Conservation (phyloP, 169 alveolate genomes). For the Eimeria sp. region DNA sequence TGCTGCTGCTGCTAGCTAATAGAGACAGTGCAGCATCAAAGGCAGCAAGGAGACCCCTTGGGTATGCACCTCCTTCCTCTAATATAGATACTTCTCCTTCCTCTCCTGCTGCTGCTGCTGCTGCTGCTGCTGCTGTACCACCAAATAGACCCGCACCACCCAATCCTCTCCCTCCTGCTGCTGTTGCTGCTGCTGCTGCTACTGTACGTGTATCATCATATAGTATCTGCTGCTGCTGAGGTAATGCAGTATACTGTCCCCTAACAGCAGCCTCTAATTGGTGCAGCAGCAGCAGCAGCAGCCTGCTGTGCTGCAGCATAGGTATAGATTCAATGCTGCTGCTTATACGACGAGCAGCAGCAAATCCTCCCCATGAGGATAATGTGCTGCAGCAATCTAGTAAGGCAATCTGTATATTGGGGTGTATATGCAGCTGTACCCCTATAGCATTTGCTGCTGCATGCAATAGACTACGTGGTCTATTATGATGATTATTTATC, state of each 20-base stretch:
- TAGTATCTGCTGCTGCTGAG: constrained; percentile 66
- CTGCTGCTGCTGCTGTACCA: neutral
- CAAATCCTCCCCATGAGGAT: constrained; percentile 60
- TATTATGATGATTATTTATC: no score
- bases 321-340: constrained; percentile 7
- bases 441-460: constrained; percentile 81
- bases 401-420: constrained; percentile 15
- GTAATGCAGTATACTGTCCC: constrained; percentile 80
- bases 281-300: constrained; percentile 76
- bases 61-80: constrained; percentile 58
- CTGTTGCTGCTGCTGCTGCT: constrained; percentile 39
- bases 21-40: constrained; percentile 53
- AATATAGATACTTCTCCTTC: neutral
- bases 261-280: constrained; percentile 78
- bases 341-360: constrained; percentile 62
- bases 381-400: constrained; percentile 31
- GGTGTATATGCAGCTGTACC: constrained; percentile 37
- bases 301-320: constrained; percentile 13
- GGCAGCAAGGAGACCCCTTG: constrained; percentile 55
- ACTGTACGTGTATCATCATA: neutral
- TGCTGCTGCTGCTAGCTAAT: constrained; percentile 39
- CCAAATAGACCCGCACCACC: neutral
- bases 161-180: constrained; percentile 10
- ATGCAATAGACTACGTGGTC: constrained; percentile 35
- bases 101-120: constrained; percentile 40